Evolutionary conservation across 2,329 filamentous ascomycete species (phyloP), one percentile per base, ranked within the genome.

Genomic region (Xylogone sp.): DNA sequence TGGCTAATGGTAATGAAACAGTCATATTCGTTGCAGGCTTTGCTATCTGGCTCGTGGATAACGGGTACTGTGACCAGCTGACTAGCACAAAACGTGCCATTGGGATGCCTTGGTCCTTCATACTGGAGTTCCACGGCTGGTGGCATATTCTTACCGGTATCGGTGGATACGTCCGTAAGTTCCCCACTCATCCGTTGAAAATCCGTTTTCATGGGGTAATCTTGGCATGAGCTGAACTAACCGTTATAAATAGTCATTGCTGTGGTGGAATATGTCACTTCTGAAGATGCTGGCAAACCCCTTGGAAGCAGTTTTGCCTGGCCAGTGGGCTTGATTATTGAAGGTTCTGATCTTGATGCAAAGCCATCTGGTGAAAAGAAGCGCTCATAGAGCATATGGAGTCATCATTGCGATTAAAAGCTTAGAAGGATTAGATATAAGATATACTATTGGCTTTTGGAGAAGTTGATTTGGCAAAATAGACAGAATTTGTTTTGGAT

Each of bases 71-170:
- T 57, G 61, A 64, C 0, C 62, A 73, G 53, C 67, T 84, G 21
- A 75, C 78, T 2, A 53, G 56, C 0, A 55, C 75, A 10, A 74
- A 79, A 46, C 65, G 67, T 7, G 56, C 49, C 0, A 56, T 83
- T 2, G 81, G 81, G 0, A 62, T 82, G 43, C 81, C 81, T 0
- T 79, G 71, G 73, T 76, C 74, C 1, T 81, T 78, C 63, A 29
- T 79, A 0, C 62, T 84, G 3, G 82, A 84, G 65, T 60, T 84
- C 13, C 82, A 84, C 59, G 82, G 80, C 1, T 84, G 81, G 82
- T 85, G 82, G 82, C 82, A 85, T 58, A 65, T 84, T 16, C 66
- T 83, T 21, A 85, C 81, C 0, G 82, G 78, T 0, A 67, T 80
- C 19, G 75, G 78, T 1, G 79, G 80, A 42, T 65, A 65, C 57